A percentile compares a stretch with the other conserved stretches of the same genome.
Conservation (phyloP, 2,329 filamentous ascomycete genomes). For the Fusarium metavorans region DNA sequence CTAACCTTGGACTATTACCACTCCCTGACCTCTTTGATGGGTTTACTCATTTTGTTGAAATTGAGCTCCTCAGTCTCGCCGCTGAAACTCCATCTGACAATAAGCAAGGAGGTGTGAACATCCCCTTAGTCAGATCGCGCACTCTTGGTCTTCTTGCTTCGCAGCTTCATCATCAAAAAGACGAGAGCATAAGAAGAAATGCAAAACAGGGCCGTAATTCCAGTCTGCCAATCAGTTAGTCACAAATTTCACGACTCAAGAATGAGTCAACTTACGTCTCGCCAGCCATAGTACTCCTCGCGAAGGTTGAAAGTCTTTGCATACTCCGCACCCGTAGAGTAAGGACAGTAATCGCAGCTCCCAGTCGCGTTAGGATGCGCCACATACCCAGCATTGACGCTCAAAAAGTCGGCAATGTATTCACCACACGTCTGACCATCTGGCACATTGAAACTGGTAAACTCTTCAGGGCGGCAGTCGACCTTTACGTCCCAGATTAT, state of each 20-base stretch:
- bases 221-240: conserved; percentile 16
- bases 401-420: conserved; percentile 34
- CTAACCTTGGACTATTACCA: not conserved
- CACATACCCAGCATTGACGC: conserved; percentile 26
- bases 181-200: conserved; percentile 37
- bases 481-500: conserved; percentile 55
- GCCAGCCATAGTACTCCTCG: conserved; percentile 34
- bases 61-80: too few relatives aligned
- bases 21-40: not conserved
- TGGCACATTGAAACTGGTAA: conserved; percentile 17
- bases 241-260: too few relatives aligned
- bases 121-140: not conserved
- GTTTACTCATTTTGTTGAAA: not conserved
- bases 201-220: conserved; percentile 37
- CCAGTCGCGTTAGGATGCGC: conserved; percentile 15
- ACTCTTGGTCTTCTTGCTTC: conserved; percentile 34
- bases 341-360: conserved; percentile 31
- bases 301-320: conserved; percentile 31
- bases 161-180: conserved; percentile 41
- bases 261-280: conserved; percentile 27
- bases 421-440: conserved; percentile 27
- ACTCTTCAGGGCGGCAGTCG: conserved; percentile 49
- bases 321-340: conserved; percentile 28
- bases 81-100: not conserved
- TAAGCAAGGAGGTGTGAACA: not conserved